Evolutionary conservation across 202 grass and related monocot genomes (phyloP).

Genomic region (Bolboschoenoplectus hybrid): DNA sequence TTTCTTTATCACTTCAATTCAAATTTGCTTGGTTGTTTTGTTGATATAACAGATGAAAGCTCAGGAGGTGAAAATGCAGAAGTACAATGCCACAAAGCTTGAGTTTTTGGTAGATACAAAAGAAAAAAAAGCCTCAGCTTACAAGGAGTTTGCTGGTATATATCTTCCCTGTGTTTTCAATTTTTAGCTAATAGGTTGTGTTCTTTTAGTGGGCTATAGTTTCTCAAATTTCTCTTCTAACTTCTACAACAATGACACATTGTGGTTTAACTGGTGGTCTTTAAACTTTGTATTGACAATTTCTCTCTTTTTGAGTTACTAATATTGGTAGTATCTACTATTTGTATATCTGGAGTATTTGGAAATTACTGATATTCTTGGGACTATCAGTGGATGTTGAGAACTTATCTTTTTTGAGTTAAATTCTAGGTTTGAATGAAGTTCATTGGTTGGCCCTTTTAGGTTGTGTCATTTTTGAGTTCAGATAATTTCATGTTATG

Average conservation of each 20-base stretch:
- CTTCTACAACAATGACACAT: not conserved
- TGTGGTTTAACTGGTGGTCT: not conserved
- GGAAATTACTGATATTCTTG: slow-evolving; percentile 1
- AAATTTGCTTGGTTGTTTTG: not conserved
- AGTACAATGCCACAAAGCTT: slow-evolving; percentile 35
- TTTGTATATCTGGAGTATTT: not conserved
- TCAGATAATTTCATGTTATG: slow-evolving; percentile 6
- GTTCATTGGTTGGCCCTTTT: not conserved
- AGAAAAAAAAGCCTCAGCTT: slow-evolving; percentile 41
- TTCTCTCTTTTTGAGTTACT: not conserved
- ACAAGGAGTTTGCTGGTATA: slow-evolving; percentile 55
- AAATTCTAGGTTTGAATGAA: not conserved
- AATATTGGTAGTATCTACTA: not conserved
- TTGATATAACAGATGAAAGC: slow-evolving; percentile 47
- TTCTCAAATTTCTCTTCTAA: not conserved
- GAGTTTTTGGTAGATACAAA: slow-evolving; percentile 45
- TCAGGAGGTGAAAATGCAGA: slow-evolving; percentile 30
- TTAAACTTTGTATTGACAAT: not conserved
- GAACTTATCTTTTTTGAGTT: not conserved
- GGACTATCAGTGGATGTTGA: not conserved
- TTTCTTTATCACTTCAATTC: not conserved
- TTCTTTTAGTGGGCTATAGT: slow-evolving; percentile 9
- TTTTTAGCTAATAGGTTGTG: slow-evolving; percentile 25
- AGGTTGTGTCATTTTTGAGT: slow-evolving; percentile 21
- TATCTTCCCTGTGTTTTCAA: not conserved